Conservation (phyloP, 768 basidiomycete genomes). For the Daedalea quercina region DNA sequence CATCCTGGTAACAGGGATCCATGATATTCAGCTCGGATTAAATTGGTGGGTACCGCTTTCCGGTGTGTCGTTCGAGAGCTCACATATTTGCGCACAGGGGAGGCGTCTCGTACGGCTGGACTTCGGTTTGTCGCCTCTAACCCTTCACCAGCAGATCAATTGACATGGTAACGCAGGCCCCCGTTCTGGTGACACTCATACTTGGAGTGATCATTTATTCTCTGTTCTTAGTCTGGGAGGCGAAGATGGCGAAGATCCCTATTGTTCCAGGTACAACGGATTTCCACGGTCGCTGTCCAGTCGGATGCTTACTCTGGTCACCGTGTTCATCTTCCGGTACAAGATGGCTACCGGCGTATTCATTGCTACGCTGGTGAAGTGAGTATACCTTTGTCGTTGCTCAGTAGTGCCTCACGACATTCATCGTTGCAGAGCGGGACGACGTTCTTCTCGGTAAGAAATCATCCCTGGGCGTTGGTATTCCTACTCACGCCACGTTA, state of each 20-base stretch:
- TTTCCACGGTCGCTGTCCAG: background rate
- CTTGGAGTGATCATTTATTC: background rate
- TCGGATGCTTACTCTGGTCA: background rate
- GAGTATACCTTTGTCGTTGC: background rate
- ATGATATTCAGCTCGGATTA: background rate
- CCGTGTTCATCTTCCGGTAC: constrained; percentile 29
- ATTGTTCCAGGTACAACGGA: constrained; percentile 10
- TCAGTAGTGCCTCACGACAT: background rate
- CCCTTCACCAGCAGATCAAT: background rate
- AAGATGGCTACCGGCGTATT: constrained; percentile 27
- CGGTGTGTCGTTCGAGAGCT: background rate
- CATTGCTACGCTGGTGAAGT: constrained; percentile 21
- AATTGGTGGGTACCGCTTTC: background rate
- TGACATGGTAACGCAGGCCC: background rate
- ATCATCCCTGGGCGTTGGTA: background rate
- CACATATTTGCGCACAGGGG: background rate
- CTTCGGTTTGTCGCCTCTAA: background rate
- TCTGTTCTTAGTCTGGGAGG: constrained; percentile 12
- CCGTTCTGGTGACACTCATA: background rate
- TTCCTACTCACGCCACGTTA: too few relatives aligned
- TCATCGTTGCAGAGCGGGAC: constrained; percentile 6
- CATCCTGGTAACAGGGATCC: background rate
- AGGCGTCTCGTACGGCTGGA: background rate
- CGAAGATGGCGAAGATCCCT: constrained; percentile 9
- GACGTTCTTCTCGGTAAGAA: constrained; percentile 15